Conservation (phyloP, 208 protist species). For the Lotmaria passim region DNA sequence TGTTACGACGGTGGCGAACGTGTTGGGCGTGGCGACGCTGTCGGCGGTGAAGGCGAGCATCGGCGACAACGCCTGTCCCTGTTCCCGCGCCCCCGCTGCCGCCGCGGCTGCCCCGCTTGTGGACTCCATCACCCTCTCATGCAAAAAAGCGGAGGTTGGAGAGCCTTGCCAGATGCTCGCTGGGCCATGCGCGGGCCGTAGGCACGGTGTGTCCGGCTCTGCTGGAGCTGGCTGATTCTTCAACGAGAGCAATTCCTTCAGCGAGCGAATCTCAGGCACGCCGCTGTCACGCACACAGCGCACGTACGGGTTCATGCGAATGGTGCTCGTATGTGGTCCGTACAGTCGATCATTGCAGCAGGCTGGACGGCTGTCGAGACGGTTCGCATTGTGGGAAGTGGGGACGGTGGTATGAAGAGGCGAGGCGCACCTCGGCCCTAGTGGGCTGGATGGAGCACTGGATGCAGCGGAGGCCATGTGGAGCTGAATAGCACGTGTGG, state of each 20-base stretch:
- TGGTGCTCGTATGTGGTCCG: slow-evolving; percentile 33
- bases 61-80: slow-evolving; percentile 14
- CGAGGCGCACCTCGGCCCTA: neutral
- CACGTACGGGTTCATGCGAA: slow-evolving; percentile 64
- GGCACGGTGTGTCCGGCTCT: slow-evolving; percentile 63
- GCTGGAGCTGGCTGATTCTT: slow-evolving; percentile 25
- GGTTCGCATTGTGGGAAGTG: neutral
- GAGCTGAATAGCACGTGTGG: neutral
- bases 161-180: slow-evolving; percentile 8
- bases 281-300: slow-evolving; percentile 54
- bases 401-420: neutral
- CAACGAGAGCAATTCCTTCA: slow-evolving; percentile 55
- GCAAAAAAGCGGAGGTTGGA: neutral
- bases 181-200: slow-evolving; percentile 26
- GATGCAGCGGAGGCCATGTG: neutral
- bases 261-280: slow-evolving; percentile 46
- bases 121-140: neutral
- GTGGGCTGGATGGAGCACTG: neutral
- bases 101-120: neutral
- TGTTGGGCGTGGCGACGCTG: slow-evolving; percentile 68
- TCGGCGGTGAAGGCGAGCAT: slow-evolving; percentile 53
- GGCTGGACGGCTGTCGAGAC: neutral
- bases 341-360: slow-evolving; percentile 16
- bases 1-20: slow-evolving; percentile 53
- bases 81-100: neutral